Evolutionary conservation across 2,329 filamentous ascomycete genomes (phyloP).

Genomic region (Tolypocladium amazonense): DNA sequence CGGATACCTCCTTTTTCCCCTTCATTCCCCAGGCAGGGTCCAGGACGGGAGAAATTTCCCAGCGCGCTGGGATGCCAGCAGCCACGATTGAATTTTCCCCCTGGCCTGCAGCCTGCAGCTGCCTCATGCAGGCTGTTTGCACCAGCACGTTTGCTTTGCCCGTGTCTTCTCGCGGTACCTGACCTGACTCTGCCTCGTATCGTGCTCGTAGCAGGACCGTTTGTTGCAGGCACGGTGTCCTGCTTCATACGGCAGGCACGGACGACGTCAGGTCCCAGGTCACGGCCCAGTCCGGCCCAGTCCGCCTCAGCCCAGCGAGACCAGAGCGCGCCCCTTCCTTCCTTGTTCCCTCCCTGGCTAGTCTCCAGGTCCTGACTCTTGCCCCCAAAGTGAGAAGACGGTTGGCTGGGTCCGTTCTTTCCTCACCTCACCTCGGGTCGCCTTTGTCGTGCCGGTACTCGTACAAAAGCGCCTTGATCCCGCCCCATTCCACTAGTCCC

Average conservation of each 20-base stretch:
- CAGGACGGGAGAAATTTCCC: conserved; percentile 5
- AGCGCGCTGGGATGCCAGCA: conserved; percentile 3
- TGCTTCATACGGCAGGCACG: not conserved
- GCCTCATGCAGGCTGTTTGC: not conserved
- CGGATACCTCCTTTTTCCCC: not conserved
- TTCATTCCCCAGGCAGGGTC: conserved; percentile 5
- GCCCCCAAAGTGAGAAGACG: not conserved
- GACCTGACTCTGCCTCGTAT: not conserved
- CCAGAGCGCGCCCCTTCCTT: not conserved
- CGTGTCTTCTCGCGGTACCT: not conserved
- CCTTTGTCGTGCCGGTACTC: not conserved
- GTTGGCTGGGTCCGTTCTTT: conserved; percentile 3
- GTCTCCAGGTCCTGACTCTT: conserved; percentile 4
- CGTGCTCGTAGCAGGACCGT: not conserved
- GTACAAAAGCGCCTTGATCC: conserved; percentile 11
- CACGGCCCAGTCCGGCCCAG: not conserved
- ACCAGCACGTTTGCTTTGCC: not conserved
- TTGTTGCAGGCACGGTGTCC: not conserved
- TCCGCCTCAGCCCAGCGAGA: not conserved
- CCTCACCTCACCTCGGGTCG: conserved; percentile 1
- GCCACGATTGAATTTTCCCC: conserved; percentile 1
- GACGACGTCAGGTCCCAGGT: not conserved
- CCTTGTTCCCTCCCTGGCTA: conserved; percentile 4
- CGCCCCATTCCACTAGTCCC: conserved; percentile 3
- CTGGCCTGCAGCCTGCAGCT: not conserved